Base-by-base conservation (phyloP, 2,329 filamentous ascomycete species). In the Ilyonectria sp. region DNA sequence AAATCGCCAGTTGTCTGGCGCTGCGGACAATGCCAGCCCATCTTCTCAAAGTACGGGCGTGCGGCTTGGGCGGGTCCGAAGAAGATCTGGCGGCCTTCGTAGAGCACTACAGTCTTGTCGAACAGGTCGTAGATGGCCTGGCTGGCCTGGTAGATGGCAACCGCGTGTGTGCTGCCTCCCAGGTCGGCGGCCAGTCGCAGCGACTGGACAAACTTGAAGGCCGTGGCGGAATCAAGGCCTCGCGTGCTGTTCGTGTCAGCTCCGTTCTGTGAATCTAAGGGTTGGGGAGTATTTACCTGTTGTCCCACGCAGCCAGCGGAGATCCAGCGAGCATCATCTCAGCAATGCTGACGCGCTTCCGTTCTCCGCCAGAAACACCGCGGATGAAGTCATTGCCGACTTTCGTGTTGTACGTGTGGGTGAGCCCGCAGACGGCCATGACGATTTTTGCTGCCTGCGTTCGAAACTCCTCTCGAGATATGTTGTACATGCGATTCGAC, bases 301-400 rank as follows among this genome's bases (percentile, higher is more conserved):
- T 57, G 21, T 57, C 54, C 93, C 93, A 95, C 5, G 79, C 81
- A 13, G 71, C 76, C 31, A 89, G 77, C 0, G 86, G 85, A 1
- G 87, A 86, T 54, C 85, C 82, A 40, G 90, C 90, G 17, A 94
- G 83, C 68, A 91, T 86, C 68, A 92, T 93, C 80, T 95, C 93
- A 1, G 92, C 92, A 70, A 95, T 94, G 59, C 90, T 92, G 6
- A 95, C 93, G 78, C 93, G 90, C 82, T 95, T 94, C 65, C 90
- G 84, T 78, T 93, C 91, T 44, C 91, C 91, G 46, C 91, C 91
- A 13, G 87, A 90, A 2, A 93, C 87, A 57, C 92, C 92, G 7
- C 91, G 88, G n/a, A 94, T 85, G 52, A 91, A 88, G 72, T 93
- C 91, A 69, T 93, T 90, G 11, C 92, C 92, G 23, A 94, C 91